A percentile compares a stretch with the other conserved stretches of the same genome.
Evolutionary conservation across 2,329 filamentous ascomycete species (phyloP).

Genomic region (Talaromyces sp.): DNA sequence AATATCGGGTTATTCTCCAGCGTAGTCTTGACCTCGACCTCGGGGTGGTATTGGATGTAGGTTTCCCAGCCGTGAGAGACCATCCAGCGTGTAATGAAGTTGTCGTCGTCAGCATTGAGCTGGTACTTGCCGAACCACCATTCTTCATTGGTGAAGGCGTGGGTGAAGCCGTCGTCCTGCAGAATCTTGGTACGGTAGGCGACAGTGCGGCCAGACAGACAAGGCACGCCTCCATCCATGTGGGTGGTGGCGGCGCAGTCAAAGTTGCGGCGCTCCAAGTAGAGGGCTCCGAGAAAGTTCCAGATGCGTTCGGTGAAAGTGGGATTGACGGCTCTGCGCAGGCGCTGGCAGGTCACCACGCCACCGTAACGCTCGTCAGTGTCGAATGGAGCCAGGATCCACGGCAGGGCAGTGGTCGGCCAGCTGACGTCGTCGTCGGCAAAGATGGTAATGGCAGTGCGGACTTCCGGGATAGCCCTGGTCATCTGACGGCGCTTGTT

Average conservation of each 20-base stretch:
- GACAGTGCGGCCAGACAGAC: slow-evolving; percentile 89
- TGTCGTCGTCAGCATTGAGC: slow-evolving; percentile 94
- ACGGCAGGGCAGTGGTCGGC: slow-evolving; percentile 77
- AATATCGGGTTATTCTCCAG: slow-evolving; percentile 85
- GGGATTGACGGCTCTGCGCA: slow-evolving; percentile 61
- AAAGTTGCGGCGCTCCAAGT: slow-evolving; percentile 91
- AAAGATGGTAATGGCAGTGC: slow-evolving; percentile 80
- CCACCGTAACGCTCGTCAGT: slow-evolving; percentile 70
- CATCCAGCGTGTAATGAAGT: slow-evolving; percentile 95
- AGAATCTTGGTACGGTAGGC: slow-evolving; percentile 87
- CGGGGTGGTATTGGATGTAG: slow-evolving; percentile 86
- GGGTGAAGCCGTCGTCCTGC: slow-evolving; percentile 75
- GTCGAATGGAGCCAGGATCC: slow-evolving; percentile 91
- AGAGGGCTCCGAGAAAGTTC: slow-evolving; percentile 87
- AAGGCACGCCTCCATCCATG: slow-evolving; percentile 92
- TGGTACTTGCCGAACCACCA: slow-evolving; percentile 75
- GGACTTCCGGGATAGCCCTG: slow-evolving; percentile 78
- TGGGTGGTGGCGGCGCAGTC: slow-evolving; percentile 94
- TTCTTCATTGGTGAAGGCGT: slow-evolving; percentile 85
- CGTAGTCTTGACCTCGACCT: slow-evolving; percentile 88
- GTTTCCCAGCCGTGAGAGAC: slow-evolving; percentile 90
- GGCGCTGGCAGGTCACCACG: slow-evolving; percentile 84
- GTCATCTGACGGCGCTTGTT: slow-evolving; percentile 96
- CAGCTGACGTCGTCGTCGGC: slow-evolving; percentile 95
- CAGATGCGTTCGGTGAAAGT: slow-evolving; percentile 61